Conservation (phyloP, 2,329 filamentous ascomycete genomes). For the Cryphonectria carpinicola region DNA sequence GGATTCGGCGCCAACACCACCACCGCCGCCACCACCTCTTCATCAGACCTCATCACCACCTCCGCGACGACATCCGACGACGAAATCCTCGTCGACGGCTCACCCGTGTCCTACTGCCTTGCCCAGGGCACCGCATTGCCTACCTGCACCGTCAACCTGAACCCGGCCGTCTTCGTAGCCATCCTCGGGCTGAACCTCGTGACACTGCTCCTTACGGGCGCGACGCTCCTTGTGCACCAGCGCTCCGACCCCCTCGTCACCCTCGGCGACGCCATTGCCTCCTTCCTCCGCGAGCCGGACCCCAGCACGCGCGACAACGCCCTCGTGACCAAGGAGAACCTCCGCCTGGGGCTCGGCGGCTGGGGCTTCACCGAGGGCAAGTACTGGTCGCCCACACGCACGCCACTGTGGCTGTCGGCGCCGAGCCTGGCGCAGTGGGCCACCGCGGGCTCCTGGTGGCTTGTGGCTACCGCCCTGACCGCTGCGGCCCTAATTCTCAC, state of each 20-base stretch:
- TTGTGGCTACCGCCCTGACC: slow-evolving; percentile 41
- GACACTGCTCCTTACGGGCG: slow-evolving; percentile 40
- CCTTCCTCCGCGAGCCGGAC: slow-evolving; percentile 53
- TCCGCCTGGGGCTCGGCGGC: slow-evolving; percentile 44
- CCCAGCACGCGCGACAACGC: slow-evolving; percentile 47
- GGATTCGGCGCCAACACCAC: slow-evolving; percentile 11
- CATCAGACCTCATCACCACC: slow-evolving; percentile 14
- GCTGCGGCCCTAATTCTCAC: slow-evolving; percentile 45
- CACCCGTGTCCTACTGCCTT: slow-evolving; percentile 40
- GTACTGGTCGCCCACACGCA: slow-evolving; percentile 44
- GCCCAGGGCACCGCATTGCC: slow-evolving; percentile 31
- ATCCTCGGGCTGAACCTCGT: slow-evolving; percentile 48
- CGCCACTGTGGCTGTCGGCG: slow-evolving; percentile 51
- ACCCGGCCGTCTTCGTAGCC: slow-evolving; percentile 47
- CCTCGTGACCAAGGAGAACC: slow-evolving; percentile 52
- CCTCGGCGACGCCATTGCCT: slow-evolving; percentile 55
- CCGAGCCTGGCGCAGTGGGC: slow-evolving; percentile 49
- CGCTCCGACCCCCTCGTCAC: slow-evolving; percentile 51
- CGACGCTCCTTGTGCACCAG: slow-evolving; percentile 35
- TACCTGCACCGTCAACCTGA: slow-evolving; percentile 48
- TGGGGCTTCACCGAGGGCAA: slow-evolving; percentile 50
- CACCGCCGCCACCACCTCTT: neutral
- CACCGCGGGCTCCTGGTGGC: slow-evolving; percentile 45
- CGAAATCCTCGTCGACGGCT: slow-evolving; percentile 32
- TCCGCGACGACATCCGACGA: neutral